Conservation (phyloP, 2,329 filamentous ascomycete genomes). For the Hymenoscyphus albidus region DNA sequence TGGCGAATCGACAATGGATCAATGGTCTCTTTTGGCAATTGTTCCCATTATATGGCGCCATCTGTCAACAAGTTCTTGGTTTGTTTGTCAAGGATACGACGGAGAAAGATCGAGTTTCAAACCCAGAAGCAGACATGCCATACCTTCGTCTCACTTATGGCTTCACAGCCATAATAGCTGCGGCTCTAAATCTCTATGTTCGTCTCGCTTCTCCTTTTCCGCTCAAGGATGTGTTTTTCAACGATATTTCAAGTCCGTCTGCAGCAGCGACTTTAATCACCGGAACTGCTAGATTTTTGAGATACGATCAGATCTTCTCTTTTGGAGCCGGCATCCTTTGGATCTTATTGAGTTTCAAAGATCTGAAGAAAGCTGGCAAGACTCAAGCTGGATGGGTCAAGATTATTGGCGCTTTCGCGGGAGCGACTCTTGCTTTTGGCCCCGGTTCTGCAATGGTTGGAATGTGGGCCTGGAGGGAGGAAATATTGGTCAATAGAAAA, state of each 20-base stretch:
- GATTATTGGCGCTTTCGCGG: constrained; percentile 22
- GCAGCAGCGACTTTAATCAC: constrained; percentile 5
- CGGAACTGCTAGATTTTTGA: constrained; percentile 10
- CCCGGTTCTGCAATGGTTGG: constrained; percentile 33
- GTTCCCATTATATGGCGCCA: constrained; percentile 29
- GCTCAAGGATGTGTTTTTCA: constrained; percentile 9
- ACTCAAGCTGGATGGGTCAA: constrained; percentile 25
- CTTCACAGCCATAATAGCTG: constrained; percentile 16
- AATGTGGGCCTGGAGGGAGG: constrained; percentile 38
- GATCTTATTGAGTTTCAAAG: constrained; percentile 33
- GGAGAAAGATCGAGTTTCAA: constrained; percentile 18
- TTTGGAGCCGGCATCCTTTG: constrained; percentile 32
- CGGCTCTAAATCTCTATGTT: constrained; percentile 20
- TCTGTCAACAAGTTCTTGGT: constrained; percentile 21
- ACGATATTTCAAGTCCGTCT: constrained; percentile 4
- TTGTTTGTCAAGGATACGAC: constrained; percentile 24
- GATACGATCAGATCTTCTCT: constrained; percentile 26
- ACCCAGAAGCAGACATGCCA: constrained; percentile 27
- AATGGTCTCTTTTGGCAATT: constrained; percentile 42
- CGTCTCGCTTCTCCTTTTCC: constrained; percentile 17
- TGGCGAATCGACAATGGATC: constrained; percentile 29
- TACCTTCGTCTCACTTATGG: constrained; percentile 27
- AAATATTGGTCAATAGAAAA: constrained; percentile 28
- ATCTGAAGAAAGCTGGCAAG: constrained; percentile 36
- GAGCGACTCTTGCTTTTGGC: constrained; percentile 26